Evolutionary conservation across 2,329 filamentous ascomycete species (phyloP), one percentile per base, ranked within the genome.

Genomic region (Rhinocladiella similis): DNA sequence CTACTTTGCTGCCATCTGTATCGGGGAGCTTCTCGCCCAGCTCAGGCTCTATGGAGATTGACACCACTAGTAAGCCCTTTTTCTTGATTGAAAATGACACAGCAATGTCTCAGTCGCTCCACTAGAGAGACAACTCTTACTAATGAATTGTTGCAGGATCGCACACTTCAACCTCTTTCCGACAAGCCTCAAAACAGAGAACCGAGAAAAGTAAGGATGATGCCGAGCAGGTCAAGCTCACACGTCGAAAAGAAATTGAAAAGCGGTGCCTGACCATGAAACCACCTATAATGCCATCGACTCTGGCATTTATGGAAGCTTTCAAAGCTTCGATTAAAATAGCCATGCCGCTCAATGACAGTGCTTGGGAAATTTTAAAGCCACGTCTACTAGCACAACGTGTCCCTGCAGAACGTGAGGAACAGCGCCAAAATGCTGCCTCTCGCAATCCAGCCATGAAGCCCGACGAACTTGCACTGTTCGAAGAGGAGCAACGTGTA

Each of bases 291-390:
- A 73, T 77, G 47, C 73, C 84, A 38, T 79, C 78, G 62, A 77
- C 89, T 41, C 76, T 92, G 55, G 80, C 80, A 53, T 85, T 87
- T 66, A 89, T 91, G 71, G 81, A 88, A 46, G 85, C 88, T 1
- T 93, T 91, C 69, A 83, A 87, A 67, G 87, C 87, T 36, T 86
- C 89, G 27, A 80, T 89, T 45, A 83, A 89, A 61, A 87, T 90
- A 36, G 82, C 83, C 9, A 79, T 82, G 20, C 85, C 86, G 18
- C 75, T 93, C 64, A 85, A 83, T 61, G 87, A 91, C 57, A 75
- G 78, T 53, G 83, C 85, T 3, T 93, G 89, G 89, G 80, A 83
- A 49, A 73, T 87, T 50, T 76, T 92, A 35, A 84, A 85, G 64
- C 84, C 85, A 47, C 84, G 85, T 57, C 75, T 93, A 13, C 71